Percentiles rank a stretch among this genome's conserved stretches.
Evolutionary conservation across 495 filamentous ascomycete species (phyloP).

Genomic region (Lichenothelia convexa): DNA sequence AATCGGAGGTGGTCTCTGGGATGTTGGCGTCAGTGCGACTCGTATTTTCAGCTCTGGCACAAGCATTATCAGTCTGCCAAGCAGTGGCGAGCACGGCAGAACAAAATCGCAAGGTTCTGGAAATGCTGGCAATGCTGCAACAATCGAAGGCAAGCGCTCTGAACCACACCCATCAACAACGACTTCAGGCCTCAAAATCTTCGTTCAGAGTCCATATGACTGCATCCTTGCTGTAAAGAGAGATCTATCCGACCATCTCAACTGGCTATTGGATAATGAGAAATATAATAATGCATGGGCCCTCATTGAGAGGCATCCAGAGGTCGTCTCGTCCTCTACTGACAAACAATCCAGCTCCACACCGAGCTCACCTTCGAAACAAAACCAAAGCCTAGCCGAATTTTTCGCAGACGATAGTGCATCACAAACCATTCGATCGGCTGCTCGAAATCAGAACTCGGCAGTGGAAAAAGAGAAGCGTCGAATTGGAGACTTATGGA

Average conservation of each 20-base stretch:
- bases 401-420: constrained; percentile 55
- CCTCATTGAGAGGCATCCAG: constrained; percentile 68
- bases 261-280: constrained; percentile 63
- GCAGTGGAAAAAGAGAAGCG: constrained; percentile 77
- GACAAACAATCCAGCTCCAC: constrained; percentile 19
- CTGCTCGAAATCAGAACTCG: constrained; percentile 29
- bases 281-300: constrained; percentile 77
- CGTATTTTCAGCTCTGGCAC: constrained; percentile 73
- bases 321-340: constrained; percentile 30
- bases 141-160: constrained; percentile 7
- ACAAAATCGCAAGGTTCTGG: constrained; percentile 26
- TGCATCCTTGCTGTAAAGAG: constrained; percentile 73
- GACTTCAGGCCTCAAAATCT: constrained; percentile 71
- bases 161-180: constrained; percentile 17
- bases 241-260: constrained; percentile 65
- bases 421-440: constrained; percentile 26
- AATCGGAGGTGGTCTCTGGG: constrained; percentile 47
- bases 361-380: constrained; percentile 30
- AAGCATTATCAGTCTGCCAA: constrained; percentile 45
- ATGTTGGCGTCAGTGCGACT: constrained; percentile 67
- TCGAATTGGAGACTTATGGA: constrained; percentile 79
- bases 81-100: constrained; percentile 26
- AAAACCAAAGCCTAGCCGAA: constrained; percentile 43
- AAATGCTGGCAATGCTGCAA: constrained; percentile 21
- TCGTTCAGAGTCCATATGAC: constrained; percentile 91